Evolutionary conservation across 140 eudicot species (phyloP).

Genomic region (Stevia rebaudiana): DNA sequence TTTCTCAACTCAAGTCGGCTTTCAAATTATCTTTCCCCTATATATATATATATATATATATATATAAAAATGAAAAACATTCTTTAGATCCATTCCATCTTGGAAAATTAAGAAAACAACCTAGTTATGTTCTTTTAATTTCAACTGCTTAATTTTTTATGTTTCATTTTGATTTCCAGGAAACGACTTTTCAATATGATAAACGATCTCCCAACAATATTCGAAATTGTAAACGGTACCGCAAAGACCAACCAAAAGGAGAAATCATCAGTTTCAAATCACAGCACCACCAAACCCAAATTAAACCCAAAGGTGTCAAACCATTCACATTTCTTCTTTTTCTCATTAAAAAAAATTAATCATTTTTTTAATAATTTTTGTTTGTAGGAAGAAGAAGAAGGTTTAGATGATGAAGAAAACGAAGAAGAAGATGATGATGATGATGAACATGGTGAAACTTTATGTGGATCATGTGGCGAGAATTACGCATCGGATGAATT

Average conservation of each 20-base stretch:
- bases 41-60: too few relatives aligned
- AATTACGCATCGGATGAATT: constrained; percentile 70
- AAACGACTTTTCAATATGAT: constrained; percentile 70
- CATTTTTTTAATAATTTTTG: neutral
- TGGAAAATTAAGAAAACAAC: too few relatives aligned
- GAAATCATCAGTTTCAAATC: constrained; percentile 54
- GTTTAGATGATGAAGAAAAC: constrained; percentile 25
- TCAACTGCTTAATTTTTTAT: constrained; percentile 2
- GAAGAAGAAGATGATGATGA: constrained; percentile 59
- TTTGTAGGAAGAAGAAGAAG: constrained; percentile 14
- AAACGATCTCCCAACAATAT: constrained; percentile 71
- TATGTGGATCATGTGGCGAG: constrained; percentile 83
- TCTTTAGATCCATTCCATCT: too few relatives aligned
- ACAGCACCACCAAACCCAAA: constrained; percentile 60
- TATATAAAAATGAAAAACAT: too few relatives aligned
- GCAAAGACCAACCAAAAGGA: constrained; percentile 58
- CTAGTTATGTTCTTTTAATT: too few relatives aligned
- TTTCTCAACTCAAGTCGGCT: too few relatives aligned
- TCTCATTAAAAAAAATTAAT: neutral
- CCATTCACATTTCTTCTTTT: neutral
- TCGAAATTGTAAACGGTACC: constrained; percentile 61
- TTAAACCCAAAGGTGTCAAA: constrained; percentile 45
- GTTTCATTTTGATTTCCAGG: too few relatives aligned
- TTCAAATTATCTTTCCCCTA: too few relatives aligned
- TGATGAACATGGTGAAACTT: constrained; percentile 71